Percentiles rank a stretch among this genome's conserved stretches.
Evolutionary conservation across 352 stramenopile species (phyloP).

Genomic region (Phytophthora cryptogea): DNA sequence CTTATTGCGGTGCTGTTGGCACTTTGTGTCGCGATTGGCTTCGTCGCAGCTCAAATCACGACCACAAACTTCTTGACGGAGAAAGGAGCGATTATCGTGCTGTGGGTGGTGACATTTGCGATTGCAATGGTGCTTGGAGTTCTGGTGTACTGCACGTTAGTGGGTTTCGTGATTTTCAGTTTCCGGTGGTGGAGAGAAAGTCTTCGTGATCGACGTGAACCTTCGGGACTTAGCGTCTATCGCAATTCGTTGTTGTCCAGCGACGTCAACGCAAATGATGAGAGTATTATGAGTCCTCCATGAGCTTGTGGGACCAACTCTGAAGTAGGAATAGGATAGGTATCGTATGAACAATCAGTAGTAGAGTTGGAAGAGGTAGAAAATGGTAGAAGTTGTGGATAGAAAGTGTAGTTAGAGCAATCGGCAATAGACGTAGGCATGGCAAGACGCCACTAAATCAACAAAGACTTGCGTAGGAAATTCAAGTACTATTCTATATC

Average conservation of each 20-base stretch:
- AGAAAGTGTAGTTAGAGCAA: conserved; percentile 6
- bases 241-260: conserved; percentile 25
- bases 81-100: conserved; percentile 32
- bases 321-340: neutral
- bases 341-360: conserved; percentile 8
- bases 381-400: conserved; percentile 1
- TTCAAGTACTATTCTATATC: conserved; percentile 32
- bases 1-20: conserved; percentile 37
- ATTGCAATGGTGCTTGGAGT: conserved; percentile 50
- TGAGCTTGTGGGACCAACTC: conserved; percentile 8
- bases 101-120: conserved; percentile 55
- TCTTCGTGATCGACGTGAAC: conserved; percentile 10
- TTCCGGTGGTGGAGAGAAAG: conserved; percentile 46
- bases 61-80: conserved; percentile 44
- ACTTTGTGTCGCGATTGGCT: conserved; percentile 40
- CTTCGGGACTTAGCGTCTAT: conserved; percentile 21
- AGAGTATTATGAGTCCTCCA: conserved; percentile 14
- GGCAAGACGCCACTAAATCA: neutral
- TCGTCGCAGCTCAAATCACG: conserved; percentile 42
- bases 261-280: conserved; percentile 10
- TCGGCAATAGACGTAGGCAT: neutral
- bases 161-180: conserved; percentile 49
- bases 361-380: neutral
- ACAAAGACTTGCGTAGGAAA: conserved; percentile 4
- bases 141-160: conserved; percentile 45